phyloP scores from a whole-genome alignment of 148 eudicot genomes.

The Limonium bicolor region DNA sequence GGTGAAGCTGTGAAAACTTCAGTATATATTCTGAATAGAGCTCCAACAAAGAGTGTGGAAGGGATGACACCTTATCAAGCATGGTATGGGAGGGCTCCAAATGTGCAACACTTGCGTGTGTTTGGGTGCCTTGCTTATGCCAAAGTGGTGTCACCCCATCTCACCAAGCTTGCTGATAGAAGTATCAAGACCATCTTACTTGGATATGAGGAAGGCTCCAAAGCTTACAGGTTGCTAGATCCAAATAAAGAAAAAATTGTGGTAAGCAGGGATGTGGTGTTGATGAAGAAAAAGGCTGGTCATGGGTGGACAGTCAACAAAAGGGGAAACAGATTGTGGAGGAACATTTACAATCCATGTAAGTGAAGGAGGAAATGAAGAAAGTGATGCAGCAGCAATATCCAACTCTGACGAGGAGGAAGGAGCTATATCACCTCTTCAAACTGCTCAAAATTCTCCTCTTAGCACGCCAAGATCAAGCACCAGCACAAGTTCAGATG shows the following conservation, averaged over 20 bases:
- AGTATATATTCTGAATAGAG: neutral
- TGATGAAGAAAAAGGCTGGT: slow-evolving; percentile 5
- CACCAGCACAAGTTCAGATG: too few relatives aligned
- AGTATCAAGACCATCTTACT: neutral
- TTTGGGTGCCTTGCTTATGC: slow-evolving; percentile 5
- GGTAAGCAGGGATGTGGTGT: slow-evolving; percentile 1
- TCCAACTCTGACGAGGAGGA: too few relatives aligned
- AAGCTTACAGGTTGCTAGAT: slow-evolving; percentile 2
- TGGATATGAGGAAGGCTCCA: neutral
- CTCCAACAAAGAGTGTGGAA: neutral
- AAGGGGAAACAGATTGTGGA: too few relatives aligned
- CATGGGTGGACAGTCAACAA: too few relatives aligned
- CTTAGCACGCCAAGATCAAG: too few relatives aligned
- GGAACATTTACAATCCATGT: too few relatives aligned
- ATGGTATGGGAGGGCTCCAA: neutral
- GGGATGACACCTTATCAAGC: slow-evolving; percentile 1
- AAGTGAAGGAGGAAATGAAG: too few relatives aligned
- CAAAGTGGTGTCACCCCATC: neutral
- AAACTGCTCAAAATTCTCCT: too few relatives aligned
- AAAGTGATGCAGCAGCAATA: too few relatives aligned
- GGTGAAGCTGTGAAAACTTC: too few relatives aligned
- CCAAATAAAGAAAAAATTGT: neutral
- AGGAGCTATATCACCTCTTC: too few relatives aligned
- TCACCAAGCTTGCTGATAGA: slow-evolving; percentile 3
- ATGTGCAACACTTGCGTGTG: neutral